phyloP scores from a whole-genome alignment of 2,329 filamentous ascomycete genomes.

The Fusarium sp. region DNA sequence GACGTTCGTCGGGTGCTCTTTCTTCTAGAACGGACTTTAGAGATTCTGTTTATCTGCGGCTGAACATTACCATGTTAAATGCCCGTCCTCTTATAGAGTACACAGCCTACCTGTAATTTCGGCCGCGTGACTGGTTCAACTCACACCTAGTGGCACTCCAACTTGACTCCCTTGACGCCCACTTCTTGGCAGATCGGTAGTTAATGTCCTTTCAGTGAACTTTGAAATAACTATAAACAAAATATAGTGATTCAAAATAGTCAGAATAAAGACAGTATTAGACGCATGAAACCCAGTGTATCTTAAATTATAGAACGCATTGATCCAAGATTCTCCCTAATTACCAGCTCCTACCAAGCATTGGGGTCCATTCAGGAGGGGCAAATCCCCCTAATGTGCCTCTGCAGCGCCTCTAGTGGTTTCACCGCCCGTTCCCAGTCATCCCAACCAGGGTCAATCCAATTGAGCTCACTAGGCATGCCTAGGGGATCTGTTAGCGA shows the following conservation, averaged over 20 bases:
- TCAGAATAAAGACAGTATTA: not conserved
- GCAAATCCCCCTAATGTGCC: conserved; percentile 33
- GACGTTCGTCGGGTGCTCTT: not conserved
- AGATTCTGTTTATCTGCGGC: conserved; percentile 4
- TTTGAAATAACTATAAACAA: not conserved
- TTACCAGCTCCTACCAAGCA: conserved; percentile 15
- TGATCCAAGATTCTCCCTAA: conserved; percentile 3
- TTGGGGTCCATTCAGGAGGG: conserved; percentile 32
- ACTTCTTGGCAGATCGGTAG: conserved; percentile 24
- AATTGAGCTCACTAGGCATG: conserved; percentile 11
- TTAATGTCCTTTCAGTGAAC: conserved; percentile 1
- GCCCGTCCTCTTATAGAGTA: not conserved
- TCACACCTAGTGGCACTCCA: conserved; percentile 24
- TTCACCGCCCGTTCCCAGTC: conserved; percentile 38
- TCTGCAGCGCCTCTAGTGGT: conserved; percentile 29
- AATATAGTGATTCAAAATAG: not conserved
- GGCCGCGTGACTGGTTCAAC: conserved; percentile 17
- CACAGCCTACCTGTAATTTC: conserved; percentile 24
- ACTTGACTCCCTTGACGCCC: conserved; percentile 16
- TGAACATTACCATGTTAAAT: conserved; percentile 6
- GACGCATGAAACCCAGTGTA: not conserved
- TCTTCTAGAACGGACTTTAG: not conserved
- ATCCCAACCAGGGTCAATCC: conserved; percentile 23
- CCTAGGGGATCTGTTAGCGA: conserved; percentile 22
- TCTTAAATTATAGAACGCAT: conserved; percentile 13